Percentiles rank a stretch among this genome's conserved stretches.
These are phyloP conservation scores for Wickerhamomyces silvicola DNA, from an alignment of 805 yeast genomes.

Conservation along the genomic window DNA sequence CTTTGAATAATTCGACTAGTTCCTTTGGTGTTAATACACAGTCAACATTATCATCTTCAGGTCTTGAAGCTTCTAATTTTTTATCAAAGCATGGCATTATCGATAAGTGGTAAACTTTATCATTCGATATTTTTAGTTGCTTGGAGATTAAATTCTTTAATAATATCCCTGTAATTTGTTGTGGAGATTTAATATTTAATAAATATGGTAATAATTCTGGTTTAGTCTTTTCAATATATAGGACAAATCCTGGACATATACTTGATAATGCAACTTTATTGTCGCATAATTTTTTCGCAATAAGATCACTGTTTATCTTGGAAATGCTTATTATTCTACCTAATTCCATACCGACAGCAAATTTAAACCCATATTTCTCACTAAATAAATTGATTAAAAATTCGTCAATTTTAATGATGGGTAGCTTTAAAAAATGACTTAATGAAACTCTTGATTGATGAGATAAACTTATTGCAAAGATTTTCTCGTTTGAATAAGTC, in stretches of 20 bases:
- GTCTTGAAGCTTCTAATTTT: conserved; percentile 88
- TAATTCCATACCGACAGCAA: conserved; percentile 77
- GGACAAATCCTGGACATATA: conserved; percentile 93
- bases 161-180: conserved; percentile 82
- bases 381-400: conserved; percentile 52
- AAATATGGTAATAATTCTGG: conserved; percentile 70
- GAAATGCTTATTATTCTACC: conserved; percentile 66
- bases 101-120: conserved; percentile 67
- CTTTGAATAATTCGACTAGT: conserved; percentile 63
- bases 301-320: conserved; percentile 38
- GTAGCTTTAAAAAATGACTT: conserved; percentile 55
- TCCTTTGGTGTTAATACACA: conserved; percentile 93
- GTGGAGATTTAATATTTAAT: conserved; percentile 80
- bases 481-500: conserved; percentile 26
- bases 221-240: conserved; percentile 94
- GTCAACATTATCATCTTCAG: conserved; percentile 72
- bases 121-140: conserved; percentile 24
- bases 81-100: conserved; percentile 98
- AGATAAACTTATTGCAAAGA: conserved; percentile 70
- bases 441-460: conserved; percentile 84
- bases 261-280: conserved; percentile 40
- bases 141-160: conserved; percentile 46
- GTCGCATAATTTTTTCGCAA: conserved; percentile 9
- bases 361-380: conserved; percentile 56
- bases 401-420: conserved; percentile 53